These are phyloP conservation scores for Globisporangium nunn DNA, from an alignment of 352 stramenopile genomes.

Conservation along the genomic window DNA sequence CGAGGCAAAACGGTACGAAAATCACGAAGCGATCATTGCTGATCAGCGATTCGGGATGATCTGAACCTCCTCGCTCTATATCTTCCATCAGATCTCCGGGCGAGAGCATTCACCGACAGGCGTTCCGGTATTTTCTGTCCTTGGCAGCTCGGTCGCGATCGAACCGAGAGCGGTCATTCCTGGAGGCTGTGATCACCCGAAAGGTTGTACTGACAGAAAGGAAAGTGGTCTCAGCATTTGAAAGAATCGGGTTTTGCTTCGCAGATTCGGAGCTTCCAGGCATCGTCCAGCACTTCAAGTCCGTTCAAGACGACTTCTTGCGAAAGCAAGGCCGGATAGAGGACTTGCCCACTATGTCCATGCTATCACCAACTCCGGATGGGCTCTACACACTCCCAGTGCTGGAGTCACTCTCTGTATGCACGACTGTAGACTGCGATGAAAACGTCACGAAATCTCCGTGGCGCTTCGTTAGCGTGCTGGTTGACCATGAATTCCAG, in stretches of 20 bases:
- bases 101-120: conserved; percentile 50
- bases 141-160: conserved; percentile 30
- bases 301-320: conserved; percentile 44
- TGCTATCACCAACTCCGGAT: conserved; percentile 27
- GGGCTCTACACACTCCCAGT: conserved; percentile 45
- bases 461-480: conserved; percentile 47
- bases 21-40: background rate
- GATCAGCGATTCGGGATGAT: background rate
- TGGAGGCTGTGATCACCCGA: conserved; percentile 59
- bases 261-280: conserved; percentile 33
- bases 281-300: conserved; percentile 37
- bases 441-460: conserved; percentile 14
- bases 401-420: conserved; percentile 33
- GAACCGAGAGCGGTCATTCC: conserved; percentile 45
- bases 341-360: conserved; percentile 51
- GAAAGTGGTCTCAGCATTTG: conserved; percentile 38
- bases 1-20: conserved; percentile 44
- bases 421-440: conserved; percentile 29
- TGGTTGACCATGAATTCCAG: conserved; percentile 57
- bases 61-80: background rate
- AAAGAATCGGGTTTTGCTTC: conserved; percentile 56
- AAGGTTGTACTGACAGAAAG: conserved; percentile 56
- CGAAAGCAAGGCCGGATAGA: conserved; percentile 47
- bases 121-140: conserved; percentile 49
- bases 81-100: conserved; percentile 24